Conservation (phyloP, 306 rosid species). For the Prunus davidiana region DNA sequence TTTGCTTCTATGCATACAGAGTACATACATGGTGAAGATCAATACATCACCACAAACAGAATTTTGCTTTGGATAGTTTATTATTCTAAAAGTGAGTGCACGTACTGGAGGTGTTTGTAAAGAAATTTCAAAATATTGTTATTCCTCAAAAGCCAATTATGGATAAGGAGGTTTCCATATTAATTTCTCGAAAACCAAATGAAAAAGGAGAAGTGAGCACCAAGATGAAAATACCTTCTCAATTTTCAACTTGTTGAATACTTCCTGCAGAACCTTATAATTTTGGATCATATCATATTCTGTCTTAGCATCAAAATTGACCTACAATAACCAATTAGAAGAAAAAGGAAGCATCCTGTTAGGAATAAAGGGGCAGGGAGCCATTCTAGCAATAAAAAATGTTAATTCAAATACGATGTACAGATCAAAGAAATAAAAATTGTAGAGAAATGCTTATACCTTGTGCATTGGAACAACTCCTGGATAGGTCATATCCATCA, state of each 20-base stretch:
- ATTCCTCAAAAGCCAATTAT: neutral
- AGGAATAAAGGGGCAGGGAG: neutral
- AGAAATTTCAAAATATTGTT: neutral
- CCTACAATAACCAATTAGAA: slow-evolving; percentile 41
- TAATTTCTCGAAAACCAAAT: neutral
- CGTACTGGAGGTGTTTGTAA: neutral
- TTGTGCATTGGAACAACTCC: slow-evolving; percentile 98
- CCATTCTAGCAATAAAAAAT: slow-evolving; percentile 2
- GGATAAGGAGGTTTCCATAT: neutral
- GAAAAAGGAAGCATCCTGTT: slow-evolving; percentile 2
- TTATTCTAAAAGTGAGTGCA: neutral
- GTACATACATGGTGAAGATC: neutral
- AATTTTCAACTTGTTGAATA: slow-evolving; percentile 81
- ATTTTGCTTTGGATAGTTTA: neutral
- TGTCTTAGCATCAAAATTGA: slow-evolving; percentile 83
- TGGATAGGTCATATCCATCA: slow-evolving; percentile 82
- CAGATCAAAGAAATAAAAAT: slow-evolving; percentile 3
- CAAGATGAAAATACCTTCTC: slow-evolving; percentile 54
- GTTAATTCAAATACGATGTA: neutral
- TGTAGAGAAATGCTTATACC: slow-evolving; percentile 34
- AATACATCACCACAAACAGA: neutral
- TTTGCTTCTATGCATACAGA: neutral
- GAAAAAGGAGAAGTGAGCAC: neutral
- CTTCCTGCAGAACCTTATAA: slow-evolving; percentile 91
- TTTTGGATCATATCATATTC: slow-evolving; percentile 98